Evolutionary conservation across 2,329 filamentous ascomycete genomes (phyloP).

Genomic region (Hypoxylon sp.): DNA sequence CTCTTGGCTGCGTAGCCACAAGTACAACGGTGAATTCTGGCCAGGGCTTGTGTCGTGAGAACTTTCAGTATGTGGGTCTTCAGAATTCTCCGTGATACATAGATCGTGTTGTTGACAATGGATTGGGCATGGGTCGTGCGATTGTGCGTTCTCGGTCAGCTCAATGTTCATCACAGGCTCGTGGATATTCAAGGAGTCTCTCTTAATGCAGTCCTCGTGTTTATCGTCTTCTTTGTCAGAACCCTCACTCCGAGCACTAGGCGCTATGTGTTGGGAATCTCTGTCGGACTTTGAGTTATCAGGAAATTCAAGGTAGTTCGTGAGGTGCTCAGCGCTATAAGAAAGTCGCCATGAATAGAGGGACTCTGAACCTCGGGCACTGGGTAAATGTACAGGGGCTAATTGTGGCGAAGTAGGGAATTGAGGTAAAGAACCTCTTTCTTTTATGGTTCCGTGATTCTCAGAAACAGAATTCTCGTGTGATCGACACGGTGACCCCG

Average conservation of each 20-base stretch:
- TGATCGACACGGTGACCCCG: constrained; percentile 29
- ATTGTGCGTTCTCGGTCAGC: not conserved
- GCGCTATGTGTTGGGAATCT: constrained; percentile 30
- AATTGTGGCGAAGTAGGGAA: constrained; percentile 47
- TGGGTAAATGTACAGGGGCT: constrained; percentile 44
- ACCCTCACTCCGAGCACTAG: constrained; percentile 4
- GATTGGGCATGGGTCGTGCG: not conserved
- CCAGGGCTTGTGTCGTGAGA: constrained; percentile 38
- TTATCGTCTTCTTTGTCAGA: constrained; percentile 8
- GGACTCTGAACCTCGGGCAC: constrained; percentile 47
- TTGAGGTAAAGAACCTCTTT: constrained; percentile 37
- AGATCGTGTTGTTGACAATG: constrained; percentile 9
- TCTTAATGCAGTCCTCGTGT: constrained; percentile 3
- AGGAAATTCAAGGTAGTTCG: constrained; percentile 44
- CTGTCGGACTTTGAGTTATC: constrained; percentile 28
- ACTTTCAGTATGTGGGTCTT: constrained; percentile 21
- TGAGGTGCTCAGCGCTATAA: constrained; percentile 49
- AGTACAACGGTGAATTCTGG: constrained; percentile 50
- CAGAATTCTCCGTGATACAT: constrained; percentile 3
- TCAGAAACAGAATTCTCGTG: constrained; percentile 30
- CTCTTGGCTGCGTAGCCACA: constrained; percentile 53
- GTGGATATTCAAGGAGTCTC: not conserved
- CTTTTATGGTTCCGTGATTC: constrained; percentile 26
- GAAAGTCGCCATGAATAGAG: constrained; percentile 52
- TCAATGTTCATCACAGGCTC: not conserved